Conservation (phyloP, 1,139 yeast species). For the Geotrichum bryndzae region DNA sequence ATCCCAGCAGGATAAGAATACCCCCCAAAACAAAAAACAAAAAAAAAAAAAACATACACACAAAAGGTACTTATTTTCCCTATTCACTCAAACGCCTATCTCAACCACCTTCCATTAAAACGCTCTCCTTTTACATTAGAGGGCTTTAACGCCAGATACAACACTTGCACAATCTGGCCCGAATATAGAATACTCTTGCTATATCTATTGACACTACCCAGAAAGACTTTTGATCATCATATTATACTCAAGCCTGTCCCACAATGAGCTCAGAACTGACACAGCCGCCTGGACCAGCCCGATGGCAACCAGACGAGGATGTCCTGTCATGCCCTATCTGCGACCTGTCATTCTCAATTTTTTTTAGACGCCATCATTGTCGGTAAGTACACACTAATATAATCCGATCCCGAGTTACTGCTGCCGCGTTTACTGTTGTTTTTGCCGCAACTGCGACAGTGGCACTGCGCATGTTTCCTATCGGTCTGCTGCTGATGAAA, state of each 20-base stretch:
- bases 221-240: too few species aligned
- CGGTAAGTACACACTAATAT: neutral
- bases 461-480: neutral
- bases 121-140: too few species aligned
- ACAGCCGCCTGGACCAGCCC: conserved; percentile 38
- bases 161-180: neutral
- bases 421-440: too few species aligned
- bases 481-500: neutral
- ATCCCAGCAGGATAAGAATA: too few species aligned
- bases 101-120: too few species aligned
- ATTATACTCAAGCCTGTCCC: neutral
- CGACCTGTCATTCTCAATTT: conserved; percentile 49
- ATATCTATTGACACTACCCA: neutral
- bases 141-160: too few species aligned
- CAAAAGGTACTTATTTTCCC: too few species aligned
- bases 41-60: too few species aligned
- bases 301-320: conserved; percentile 63
- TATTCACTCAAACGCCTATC: too few species aligned
- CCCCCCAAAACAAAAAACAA: too few species aligned
- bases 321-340: conserved; percentile 59
- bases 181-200: neutral
- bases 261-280: neutral
- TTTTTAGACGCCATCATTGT: conserved; percentile 73
- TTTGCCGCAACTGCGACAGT: neutral
- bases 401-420: too few species aligned